Evolutionary conservation across 345 rosid species (phyloP).

Genomic region (Sapria himalayana): DNA sequence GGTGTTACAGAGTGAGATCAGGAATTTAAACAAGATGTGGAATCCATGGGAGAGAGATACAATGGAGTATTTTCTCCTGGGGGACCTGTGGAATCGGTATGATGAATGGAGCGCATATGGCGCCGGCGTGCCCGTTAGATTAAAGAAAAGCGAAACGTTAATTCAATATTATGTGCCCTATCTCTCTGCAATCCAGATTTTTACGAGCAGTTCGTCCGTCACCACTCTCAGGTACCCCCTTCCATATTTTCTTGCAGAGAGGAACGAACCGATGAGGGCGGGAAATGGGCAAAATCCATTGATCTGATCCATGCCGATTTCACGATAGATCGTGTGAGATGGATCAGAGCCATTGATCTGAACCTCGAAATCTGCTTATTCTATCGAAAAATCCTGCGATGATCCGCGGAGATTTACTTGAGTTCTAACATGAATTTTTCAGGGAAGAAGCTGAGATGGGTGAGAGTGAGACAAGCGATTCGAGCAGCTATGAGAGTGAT

Average conservation of each 20-base stretch:
- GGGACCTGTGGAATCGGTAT: slow-evolving; percentile 71
- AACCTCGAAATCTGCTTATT: too few species aligned
- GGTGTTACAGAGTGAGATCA: slow-evolving; percentile 47
- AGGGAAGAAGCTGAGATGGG: slow-evolving; percentile 75
- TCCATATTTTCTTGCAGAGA: neutral
- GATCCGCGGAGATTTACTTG: neutral
- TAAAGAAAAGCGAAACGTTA: slow-evolving; percentile 51
- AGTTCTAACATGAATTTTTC: slow-evolving; percentile 2
- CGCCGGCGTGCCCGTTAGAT: slow-evolving; percentile 73
- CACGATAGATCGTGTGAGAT: too few species aligned
- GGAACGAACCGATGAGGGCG: too few species aligned
- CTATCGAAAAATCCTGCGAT: too few species aligned
- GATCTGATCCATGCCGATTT: too few species aligned
- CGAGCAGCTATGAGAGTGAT: slow-evolving; percentile 75
- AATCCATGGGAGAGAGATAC: slow-evolving; percentile 84
- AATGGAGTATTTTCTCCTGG: slow-evolving; percentile 62
- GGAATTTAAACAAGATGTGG: slow-evolving; percentile 72
- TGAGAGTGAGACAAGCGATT: slow-evolving; percentile 67
- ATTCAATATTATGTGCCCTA: slow-evolving; percentile 95
- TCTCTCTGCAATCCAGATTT: slow-evolving; percentile 90
- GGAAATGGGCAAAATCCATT: too few species aligned
- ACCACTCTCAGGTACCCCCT: slow-evolving; percentile 42
- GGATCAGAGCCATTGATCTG: too few species aligned
- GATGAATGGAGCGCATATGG: slow-evolving; percentile 99
- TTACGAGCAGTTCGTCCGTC: slow-evolving; percentile 50